Percentiles rank a stretch among this genome's conserved stretches.
Conservation (phyloP, 441 rosid species). For the Viola pubescens region DNA sequence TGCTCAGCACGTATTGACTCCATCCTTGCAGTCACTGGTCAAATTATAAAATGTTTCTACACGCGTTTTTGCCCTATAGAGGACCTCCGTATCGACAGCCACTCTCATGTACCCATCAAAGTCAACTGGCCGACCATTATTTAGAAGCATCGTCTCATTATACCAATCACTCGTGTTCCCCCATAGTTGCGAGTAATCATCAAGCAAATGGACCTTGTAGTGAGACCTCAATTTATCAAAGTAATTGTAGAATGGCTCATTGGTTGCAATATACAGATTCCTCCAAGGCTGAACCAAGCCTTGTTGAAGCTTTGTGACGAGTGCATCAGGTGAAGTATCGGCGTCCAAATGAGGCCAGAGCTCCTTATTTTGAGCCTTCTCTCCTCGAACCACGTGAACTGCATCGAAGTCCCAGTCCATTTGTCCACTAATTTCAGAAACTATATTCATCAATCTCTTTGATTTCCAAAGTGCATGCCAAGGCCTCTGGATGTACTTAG, state of each 20-base stretch:
- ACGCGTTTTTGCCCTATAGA: slow-evolving; percentile 64
- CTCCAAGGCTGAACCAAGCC: slow-evolving; percentile 60
- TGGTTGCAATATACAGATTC: slow-evolving; percentile 75
- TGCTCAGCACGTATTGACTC: slow-evolving; percentile 75
- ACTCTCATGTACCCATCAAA: slow-evolving; percentile 97
- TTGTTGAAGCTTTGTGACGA: slow-evolving; percentile 49
- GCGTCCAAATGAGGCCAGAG: slow-evolving; percentile 83
- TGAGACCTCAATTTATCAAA: slow-evolving; percentile 85
- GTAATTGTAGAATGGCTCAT: slow-evolving; percentile 82
- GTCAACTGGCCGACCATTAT: slow-evolving; percentile 61
- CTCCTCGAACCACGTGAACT: slow-evolving; percentile 88
- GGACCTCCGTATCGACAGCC: slow-evolving; percentile 92
- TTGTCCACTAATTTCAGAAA: slow-evolving; percentile 65
- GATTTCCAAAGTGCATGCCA: slow-evolving; percentile 93
- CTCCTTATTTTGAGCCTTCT: slow-evolving; percentile 69
- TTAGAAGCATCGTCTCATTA: slow-evolving; percentile 63
- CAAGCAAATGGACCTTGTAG: slow-evolving; percentile 78
- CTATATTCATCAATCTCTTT: slow-evolving; percentile 90
- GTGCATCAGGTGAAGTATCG: slow-evolving; percentile 82
- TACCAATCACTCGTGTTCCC: slow-evolving; percentile 81
- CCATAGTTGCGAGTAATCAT: slow-evolving; percentile 79
- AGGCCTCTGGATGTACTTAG: slow-evolving; percentile 71
- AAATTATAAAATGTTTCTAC: slow-evolving; percentile 88
- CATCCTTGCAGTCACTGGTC: slow-evolving; percentile 90
- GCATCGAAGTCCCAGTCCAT: slow-evolving; percentile 99